A percentile compares a stretch with the other conserved stretches of the same genome.
Evolutionary conservation across 176 grass and related monocot genomes (phyloP).

Genomic region (Tillandsia leiboldiana): DNA sequence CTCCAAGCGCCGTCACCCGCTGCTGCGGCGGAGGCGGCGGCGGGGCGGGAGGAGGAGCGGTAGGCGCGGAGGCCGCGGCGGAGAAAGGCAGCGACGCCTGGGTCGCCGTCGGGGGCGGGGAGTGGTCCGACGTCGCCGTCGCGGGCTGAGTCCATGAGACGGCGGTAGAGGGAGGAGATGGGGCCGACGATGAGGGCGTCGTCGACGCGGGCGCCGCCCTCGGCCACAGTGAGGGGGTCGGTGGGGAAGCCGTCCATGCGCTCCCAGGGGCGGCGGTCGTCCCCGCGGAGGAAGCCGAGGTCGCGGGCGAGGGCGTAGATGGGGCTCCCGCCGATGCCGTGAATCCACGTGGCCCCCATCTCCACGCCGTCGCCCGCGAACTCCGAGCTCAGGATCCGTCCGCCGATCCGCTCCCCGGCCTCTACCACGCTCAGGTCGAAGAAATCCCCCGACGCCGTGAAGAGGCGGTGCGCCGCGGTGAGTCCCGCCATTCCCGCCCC

Average conservation of each 20-base stretch:
- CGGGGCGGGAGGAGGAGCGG: conserved; percentile 22
- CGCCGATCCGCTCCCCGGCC: conserved; percentile 40
- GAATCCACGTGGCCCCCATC: conserved; percentile 89
- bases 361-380: conserved; percentile 65
- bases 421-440: conserved; percentile 72
- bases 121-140: conserved; percentile 23
- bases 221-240: conserved; percentile 49
- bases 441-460: conserved; percentile 25
- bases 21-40: not conserved
- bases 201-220: conserved; percentile 53
- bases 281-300: conserved; percentile 24
- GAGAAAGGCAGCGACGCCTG: conserved; percentile 46
- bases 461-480: conserved; percentile 49
- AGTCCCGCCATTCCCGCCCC: conserved; percentile 82
- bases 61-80: conserved; percentile 42
- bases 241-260: conserved; percentile 76
- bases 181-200: conserved; percentile 30
- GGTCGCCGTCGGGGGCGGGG: not conserved
- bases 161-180: conserved; percentile 43
- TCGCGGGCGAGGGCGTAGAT: conserved; percentile 47
- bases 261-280: conserved; percentile 37
- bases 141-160: conserved; percentile 57
- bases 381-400: conserved; percentile 56
- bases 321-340: conserved; percentile 71
- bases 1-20: conserved; percentile 9